Percentiles rank a stretch among this genome's conserved stretches.
phyloP scores from a whole-genome alignment of 2,329 filamentous ascomycete genomes.

The Epichloe baconii region DNA sequence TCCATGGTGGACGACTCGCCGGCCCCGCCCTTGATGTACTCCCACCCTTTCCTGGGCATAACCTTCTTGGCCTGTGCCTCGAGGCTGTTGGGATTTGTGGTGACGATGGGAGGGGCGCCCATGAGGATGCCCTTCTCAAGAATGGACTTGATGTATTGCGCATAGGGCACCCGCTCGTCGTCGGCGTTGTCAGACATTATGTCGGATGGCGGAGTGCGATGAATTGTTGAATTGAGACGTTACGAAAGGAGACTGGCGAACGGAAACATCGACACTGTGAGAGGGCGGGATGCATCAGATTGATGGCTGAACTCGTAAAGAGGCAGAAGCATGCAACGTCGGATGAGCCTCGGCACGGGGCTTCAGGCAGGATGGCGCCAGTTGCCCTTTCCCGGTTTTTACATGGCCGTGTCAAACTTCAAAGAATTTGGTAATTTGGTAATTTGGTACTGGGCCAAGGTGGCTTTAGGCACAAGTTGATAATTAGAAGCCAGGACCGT shows the following conservation, averaged over 20 bases:
- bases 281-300: not conserved
- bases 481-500: no score
- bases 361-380: not conserved
- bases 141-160: conserved; percentile 32
- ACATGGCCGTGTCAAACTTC: no score
- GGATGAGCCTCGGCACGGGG: not conserved
- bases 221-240: no score
- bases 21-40: conserved; percentile 50
- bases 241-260: no score
- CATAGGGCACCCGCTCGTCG: conserved; percentile 19
- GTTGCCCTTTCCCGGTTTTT: no score
- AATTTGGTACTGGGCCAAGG: no score
- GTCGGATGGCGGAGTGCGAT: not conserved
- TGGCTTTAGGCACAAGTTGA: no score
- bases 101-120: conserved; percentile 35
- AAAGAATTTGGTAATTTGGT: no score
- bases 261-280: no score
- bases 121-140: conserved; percentile 39
- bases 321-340: no score
- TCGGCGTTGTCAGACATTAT: conserved; percentile 8
- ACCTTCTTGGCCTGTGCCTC: conserved; percentile 38
- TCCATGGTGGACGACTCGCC: conserved; percentile 48
- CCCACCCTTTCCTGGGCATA: conserved; percentile 36
- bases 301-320: not conserved
- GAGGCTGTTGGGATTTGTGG: conserved; percentile 44